Conservation (phyloP, 1,284 basidiomycete species). For the Calocybe gambosa region DNA sequence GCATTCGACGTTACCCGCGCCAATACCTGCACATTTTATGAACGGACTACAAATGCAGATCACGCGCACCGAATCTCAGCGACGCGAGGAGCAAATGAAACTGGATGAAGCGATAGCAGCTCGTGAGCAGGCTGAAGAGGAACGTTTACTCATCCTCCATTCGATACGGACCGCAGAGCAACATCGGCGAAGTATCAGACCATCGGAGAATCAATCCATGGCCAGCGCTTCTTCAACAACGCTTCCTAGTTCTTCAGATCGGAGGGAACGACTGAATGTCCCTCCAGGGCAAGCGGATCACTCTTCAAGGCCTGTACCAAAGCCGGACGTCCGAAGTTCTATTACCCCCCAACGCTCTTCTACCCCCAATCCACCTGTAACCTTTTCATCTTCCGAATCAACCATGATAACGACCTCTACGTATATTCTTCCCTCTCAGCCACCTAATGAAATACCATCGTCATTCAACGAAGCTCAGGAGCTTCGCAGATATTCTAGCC, state of each 20-base stretch:
- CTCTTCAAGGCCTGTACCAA: background rate
- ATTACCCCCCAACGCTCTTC: background rate
- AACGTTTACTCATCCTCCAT: background rate
- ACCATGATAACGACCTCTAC: background rate
- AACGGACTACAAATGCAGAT: background rate
- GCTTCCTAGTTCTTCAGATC: background rate
- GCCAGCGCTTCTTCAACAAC: background rate
- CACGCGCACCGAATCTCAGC: background rate
- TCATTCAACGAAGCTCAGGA: background rate
- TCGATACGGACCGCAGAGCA: conserved; percentile 1
- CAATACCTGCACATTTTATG: background rate
- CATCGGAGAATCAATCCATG: background rate
- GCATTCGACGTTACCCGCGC: background rate
- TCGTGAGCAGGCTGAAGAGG: conserved; percentile 1
- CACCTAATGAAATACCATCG: background rate
- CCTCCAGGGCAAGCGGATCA: background rate
- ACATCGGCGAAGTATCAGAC: background rate
- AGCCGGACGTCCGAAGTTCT: background rate
- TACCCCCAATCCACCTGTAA: background rate
- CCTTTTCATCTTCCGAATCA: background rate
- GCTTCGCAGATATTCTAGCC: background rate
- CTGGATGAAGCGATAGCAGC: conserved; percentile 1
- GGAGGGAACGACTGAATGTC: background rate
- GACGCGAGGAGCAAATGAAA: background rate
- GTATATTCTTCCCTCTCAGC: background rate